Evolutionary conservation across 2,329 filamentous ascomycete species (phyloP), one percentile per base, ranked within the genome.

Genomic region (Phaeosphaeriaceae sp.): DNA sequence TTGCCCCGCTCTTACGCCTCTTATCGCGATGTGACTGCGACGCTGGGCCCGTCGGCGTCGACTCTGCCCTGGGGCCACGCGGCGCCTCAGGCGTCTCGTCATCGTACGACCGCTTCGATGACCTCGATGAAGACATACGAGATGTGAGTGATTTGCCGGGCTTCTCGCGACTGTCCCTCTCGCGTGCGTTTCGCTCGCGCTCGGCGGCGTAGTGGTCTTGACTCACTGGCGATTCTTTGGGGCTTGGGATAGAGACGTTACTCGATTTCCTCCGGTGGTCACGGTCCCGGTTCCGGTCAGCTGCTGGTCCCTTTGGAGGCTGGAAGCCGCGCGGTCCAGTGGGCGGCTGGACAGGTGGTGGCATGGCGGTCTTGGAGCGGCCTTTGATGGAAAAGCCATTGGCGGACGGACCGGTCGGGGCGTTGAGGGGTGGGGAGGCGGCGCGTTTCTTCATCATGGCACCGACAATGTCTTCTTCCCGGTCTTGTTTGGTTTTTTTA

Each of bases 141-240:
- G 67, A 65, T 68, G 63, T 7, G 70, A 22, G 21, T 15, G 31
- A 56, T 27, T 69, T 66, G 33, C 44, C 48, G 0, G 58, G 63
- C 1, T 63, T 48, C 6, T 72, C 72, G 7, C 68, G 60, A 25
- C 66, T 66, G 17, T 73, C 69, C 19, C 73, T 67, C 52, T 74
- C 73, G 1, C 71, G 65, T 15, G 69, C 69, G n/a, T 76, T 74
- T 20, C 62, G 68, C 71, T 91, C 89, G 21, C 89, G 86, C 75
- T 92, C 89, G 0, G 88, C 80, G 1, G 89, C 89, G 74, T 91
- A 89, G n/a, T 86, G 83, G 63, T 90, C 87, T 55, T 70, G 68
- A 13, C 2, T 2, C 7, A 17, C 11, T 3, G 63, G 60, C 11
- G 66, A 54, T 5, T 65, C 65, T 13, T 59, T 57, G 5, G 73